Evolutionary conservation across 257 asterid genomes (phyloP), one percentile per base, ranked within the genome.

Genomic region (Rehmannia glutinosa): DNA sequence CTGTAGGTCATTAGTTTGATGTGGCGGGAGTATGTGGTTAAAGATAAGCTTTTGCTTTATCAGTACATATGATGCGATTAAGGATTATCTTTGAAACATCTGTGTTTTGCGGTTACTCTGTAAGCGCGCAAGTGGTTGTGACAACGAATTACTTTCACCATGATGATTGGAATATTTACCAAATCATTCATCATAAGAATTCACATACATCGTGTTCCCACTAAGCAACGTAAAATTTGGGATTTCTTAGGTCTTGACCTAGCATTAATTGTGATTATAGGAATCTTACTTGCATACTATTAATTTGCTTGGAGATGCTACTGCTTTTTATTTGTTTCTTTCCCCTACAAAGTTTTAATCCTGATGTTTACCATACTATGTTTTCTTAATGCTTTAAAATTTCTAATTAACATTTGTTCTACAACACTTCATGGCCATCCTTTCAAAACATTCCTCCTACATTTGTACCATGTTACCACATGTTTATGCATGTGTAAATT

Each of bases 381-480:
- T 30, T 63, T 53, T 42, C 66, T 19, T 63, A 50, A 60, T 45
- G 13, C 42, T 24, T n/a, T 20, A 47, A 55, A 43, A 46, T 23
- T 46, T 51, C 43, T 41, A 23, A 17, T 28, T 39, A 20, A 20
- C 47, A 52, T 20, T 52, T 51, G 67, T 41, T 9, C 33, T 58
- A 43, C 16, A 54, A 4, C 33, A 57, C 21, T 53, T 78, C 64
- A 23, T 39, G 57, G n/a, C 21, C 12, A 5, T 70, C 33, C 36
- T 23, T 70, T 5, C 13, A 11, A 32, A 53, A 32, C 43, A 19
- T 50, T 67, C 69, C 65, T 30, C 43, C 21, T 51, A 71, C 47
- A 17, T 39, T 60, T 23, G 39, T 55, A 24, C 38, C 62, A 8
- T 54, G 6, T 46, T 28, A 17, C 35, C 70, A 52, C 27, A 55